Conservation (phyloP, 2,329 filamentous ascomycete genomes). For the Remersonia thermophila region DNA sequence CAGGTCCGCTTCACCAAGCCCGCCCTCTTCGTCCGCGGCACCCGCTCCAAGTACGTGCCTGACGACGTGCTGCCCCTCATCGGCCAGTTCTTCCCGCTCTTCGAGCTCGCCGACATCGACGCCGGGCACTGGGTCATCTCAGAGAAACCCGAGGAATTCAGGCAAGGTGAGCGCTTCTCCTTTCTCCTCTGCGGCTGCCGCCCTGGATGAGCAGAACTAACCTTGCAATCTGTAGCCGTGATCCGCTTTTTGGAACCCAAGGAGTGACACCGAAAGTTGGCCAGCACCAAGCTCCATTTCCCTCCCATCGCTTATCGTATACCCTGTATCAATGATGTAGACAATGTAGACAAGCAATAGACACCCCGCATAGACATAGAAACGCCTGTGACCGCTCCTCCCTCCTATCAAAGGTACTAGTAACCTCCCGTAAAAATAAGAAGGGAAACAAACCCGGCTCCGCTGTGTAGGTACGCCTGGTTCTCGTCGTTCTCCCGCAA, state of each 20-base stretch:
- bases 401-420: no score
- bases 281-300: no score
- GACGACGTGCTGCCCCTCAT: slow-evolving; percentile 71
- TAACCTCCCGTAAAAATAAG: no score
- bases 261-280: slow-evolving; percentile 13
- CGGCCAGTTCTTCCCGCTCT: slow-evolving; percentile 70
- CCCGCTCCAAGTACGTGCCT: slow-evolving; percentile 63
- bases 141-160: slow-evolving; percentile 73
- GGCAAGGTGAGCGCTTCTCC: slow-evolving; percentile 43
- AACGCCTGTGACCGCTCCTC: no score
- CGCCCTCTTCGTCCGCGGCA: slow-evolving; percentile 70
- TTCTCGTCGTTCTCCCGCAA: no score
- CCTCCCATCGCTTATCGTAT: no score
- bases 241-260: slow-evolving; percentile 23
- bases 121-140: slow-evolving; percentile 81
- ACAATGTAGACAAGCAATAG: no score
- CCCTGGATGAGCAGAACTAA: slow-evolving; percentile 1
- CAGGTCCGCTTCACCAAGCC: slow-evolving; percentile 59
- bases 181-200: neutral
- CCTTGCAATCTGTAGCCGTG: slow-evolving; percentile 18
- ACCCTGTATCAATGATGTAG: neutral
- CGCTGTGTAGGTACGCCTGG: no score
- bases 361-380: neutral
- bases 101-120: slow-evolving; percentile 61
- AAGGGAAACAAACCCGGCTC: no score